These are phyloP conservation scores for Apium graveolens DNA, from an alignment of 129 eudicot species.

Conservation along the genomic window DNA sequence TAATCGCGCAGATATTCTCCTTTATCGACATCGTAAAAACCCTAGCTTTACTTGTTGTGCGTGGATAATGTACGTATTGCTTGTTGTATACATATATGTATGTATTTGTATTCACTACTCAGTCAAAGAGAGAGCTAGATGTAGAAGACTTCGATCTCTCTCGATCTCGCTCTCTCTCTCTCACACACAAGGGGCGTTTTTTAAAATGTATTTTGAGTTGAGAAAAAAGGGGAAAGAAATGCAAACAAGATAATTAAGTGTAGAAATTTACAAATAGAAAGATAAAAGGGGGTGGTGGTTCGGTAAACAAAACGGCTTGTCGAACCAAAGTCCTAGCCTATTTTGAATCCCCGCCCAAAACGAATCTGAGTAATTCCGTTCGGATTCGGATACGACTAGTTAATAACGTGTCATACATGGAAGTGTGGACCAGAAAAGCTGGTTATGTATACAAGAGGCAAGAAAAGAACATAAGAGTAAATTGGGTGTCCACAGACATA, in stretches of 20 bases:
- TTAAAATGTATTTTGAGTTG: not conserved
- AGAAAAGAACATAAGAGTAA: no score
- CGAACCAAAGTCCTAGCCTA: slow-evolving; percentile 1
- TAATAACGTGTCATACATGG: no score
- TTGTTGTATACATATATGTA: not conserved
- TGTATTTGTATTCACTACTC: not conserved
- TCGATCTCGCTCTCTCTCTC: not conserved
- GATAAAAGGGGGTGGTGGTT: not conserved
- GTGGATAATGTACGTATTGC: not conserved
- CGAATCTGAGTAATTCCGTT: no score
- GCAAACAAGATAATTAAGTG: not conserved
- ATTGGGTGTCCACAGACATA: no score
- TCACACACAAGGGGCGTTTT: not conserved
- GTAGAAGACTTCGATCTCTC: not conserved
- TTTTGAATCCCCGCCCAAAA: not conserved
- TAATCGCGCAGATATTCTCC: not conserved
- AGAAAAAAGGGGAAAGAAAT: not conserved
- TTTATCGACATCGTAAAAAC: slow-evolving; percentile 19
- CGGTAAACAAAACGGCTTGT: not conserved
- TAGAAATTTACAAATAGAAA: no score
- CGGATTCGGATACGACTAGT: no score
- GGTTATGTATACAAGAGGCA: no score
- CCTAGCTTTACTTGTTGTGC: not conserved
- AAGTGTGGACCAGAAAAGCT: no score
- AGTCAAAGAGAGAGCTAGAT: not conserved